phyloP scores from a whole-genome alignment of 371 early-diverging fungal genomes.

The Actinomortierella ambigua region DNA sequence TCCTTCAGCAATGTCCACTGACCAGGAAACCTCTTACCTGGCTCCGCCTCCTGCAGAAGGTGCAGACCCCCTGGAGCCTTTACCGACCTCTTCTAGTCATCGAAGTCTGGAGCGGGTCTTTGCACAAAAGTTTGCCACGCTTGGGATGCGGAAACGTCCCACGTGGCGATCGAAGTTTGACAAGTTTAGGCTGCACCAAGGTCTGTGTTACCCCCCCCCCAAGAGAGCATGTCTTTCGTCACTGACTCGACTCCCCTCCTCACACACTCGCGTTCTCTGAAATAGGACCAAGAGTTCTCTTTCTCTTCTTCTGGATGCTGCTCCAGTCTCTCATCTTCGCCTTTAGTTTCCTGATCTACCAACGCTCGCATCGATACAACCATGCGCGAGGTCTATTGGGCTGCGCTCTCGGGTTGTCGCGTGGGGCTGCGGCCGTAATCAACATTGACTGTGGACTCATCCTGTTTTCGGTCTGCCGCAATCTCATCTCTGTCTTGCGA shows the following conservation, averaged over 20 bases:
- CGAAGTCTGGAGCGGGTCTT: slow-evolving; percentile 34
- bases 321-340: slow-evolving; percentile 27
- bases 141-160: slow-evolving; percentile 19
- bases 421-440: slow-evolving; percentile 66
- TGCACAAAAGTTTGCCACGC: slow-evolving; percentile 36
- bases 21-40: not conserved
- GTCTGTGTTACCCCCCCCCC: not conserved
- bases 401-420: slow-evolving; percentile 51
- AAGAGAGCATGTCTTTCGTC: not conserved
- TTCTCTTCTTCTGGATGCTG: slow-evolving; percentile 25
- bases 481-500: slow-evolving; percentile 71
- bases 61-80: not conserved
- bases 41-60: not conserved
- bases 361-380: slow-evolving; percentile 13
- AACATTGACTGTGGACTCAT: slow-evolving; percentile 76
- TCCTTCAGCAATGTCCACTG: not conserved
- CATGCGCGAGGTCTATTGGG: slow-evolving; percentile 13
- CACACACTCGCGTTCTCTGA: not conserved
- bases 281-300: slow-evolving; percentile 20
- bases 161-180: slow-evolving; percentile 13
- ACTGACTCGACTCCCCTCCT: too few species aligned
- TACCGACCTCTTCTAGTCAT: slow-evolving; percentile 31
- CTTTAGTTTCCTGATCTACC: slow-evolving; percentile 30
- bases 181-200: slow-evolving; percentile 21
- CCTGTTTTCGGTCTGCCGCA: slow-evolving; percentile 82